These are phyloP conservation scores for Boletus rubropictus DNA, from an alignment of 768 basidiomycete species.

Conservation along the genomic window DNA sequence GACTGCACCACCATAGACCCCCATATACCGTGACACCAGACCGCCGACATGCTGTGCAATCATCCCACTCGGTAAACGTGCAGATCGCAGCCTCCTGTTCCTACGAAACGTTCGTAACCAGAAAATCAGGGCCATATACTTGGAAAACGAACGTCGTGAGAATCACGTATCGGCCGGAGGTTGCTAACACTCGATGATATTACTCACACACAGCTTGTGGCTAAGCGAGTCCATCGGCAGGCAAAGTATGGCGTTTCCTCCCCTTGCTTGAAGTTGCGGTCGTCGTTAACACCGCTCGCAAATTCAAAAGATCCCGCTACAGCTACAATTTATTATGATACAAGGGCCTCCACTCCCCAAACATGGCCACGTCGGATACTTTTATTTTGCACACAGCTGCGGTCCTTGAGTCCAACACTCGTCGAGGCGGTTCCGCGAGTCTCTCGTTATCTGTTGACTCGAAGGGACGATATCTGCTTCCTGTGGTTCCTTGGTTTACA, in stretches of 20 bases:
- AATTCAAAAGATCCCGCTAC: slow-evolving; percentile 13
- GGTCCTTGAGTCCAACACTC: slow-evolving; percentile 10
- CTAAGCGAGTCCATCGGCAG: slow-evolving; percentile 24
- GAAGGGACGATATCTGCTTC: slow-evolving; percentile 17
- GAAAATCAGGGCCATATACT: background rate
- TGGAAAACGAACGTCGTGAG: background rate
- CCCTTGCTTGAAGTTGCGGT: slow-evolving; percentile 15
- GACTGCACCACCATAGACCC: background rate
- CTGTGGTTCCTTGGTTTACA: slow-evolving; percentile 26
- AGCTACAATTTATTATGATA: slow-evolving; percentile 11
- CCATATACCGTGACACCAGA: background rate
- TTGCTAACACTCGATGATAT: slow-evolving; percentile 3
- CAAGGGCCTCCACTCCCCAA: slow-evolving; percentile 11
- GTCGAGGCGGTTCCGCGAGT: slow-evolving; percentile 7
- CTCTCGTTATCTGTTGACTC: slow-evolving; percentile 24
- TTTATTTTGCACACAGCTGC: slow-evolving; percentile 14
- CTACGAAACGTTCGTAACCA: background rate
- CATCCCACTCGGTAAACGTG: background rate
- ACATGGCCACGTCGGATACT: slow-evolving; percentile 11
- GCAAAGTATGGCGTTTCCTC: slow-evolving; percentile 24
- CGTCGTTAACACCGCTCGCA: slow-evolving; percentile 17
- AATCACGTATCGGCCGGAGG: slow-evolving; percentile 8
- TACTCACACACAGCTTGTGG: slow-evolving; percentile 29
- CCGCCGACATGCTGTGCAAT: slow-evolving; percentile 9
- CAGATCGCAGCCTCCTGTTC: background rate